These are phyloP conservation scores for Chloris gayana DNA, from an alignment of 176 grass and related monocot species.

Conservation along the genomic window DNA sequence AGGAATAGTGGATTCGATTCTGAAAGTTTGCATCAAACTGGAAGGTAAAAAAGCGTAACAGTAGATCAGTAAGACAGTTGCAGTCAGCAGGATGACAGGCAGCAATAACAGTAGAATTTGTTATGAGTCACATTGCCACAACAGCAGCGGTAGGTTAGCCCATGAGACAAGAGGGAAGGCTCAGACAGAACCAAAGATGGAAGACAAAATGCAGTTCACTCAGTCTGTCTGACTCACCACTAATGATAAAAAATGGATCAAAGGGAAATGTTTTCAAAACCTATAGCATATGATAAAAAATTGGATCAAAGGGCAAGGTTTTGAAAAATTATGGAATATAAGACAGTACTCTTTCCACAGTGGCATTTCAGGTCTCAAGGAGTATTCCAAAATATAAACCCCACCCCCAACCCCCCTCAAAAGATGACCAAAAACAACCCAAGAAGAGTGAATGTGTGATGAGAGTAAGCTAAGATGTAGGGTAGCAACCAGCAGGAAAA, in stretches of 20 bases:
- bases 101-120: neutral
- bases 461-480: constrained; percentile 1
- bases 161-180: neutral
- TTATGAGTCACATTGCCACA: too few relatives aligned
- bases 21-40: neutral
- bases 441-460: neutral
- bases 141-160: neutral
- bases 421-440: neutral
- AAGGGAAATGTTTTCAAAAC: neutral
- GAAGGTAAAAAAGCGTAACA: neutral
- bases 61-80: neutral
- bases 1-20: neutral
- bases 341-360: neutral
- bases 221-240: neutral
- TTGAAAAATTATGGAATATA: neutral
- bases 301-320: neutral
- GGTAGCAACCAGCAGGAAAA: neutral
- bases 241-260: neutral
- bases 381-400: neutral
- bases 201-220: neutral
- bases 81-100: neutral
- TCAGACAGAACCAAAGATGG: neutral
- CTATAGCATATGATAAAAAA: neutral
- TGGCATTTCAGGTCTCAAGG: neutral
- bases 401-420: too few relatives aligned